Base-by-base conservation (phyloP, 2,329 filamentous ascomycete genomes). In the Tolypocladium endophyticum region DNA sequence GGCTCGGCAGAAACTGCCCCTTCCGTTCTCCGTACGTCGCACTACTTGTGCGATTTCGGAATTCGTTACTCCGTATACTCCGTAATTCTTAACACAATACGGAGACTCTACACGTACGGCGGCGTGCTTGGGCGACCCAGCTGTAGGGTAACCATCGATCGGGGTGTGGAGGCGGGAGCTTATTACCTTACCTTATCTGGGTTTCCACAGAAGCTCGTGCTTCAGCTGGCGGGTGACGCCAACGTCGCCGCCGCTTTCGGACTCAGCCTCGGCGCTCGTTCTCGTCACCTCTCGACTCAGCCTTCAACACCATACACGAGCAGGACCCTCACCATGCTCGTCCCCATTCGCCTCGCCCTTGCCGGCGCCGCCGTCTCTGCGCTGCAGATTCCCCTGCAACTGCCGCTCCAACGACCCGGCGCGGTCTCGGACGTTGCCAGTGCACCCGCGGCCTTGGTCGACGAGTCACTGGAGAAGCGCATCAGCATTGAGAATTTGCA, bases 401-500 rank as follows among this genome's bases (percentile, higher is more conserved):
- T n/a, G 16, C 55, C 54, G 8, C 11, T 35, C 28, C 39, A 56
- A 18, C 55, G 14, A 41, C 41, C 53, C 8, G 41, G 36, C 23
- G 18, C 18, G 11, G 16, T 28, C 36, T 47, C 55, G 28, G 30
- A 57, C 23, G 28, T 20, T 12, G 43, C 18, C 4, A n/a, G 18
- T n/a, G 35, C 35, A 57, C 38, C 16, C 52, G 23, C 30, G 12
- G 7, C 76, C 1, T 61, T 83, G 58, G 73, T 87, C 55, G 79
- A 80, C 55, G 74, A 83, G 67, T 71, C 73, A 18, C 76, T 88
- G 2, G 83, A 88, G 71, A 74, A 72, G 20, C 75, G 74, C 61
- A 87, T 90, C 71, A 77, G 74, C 23, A 71, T 73, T 47, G 73
- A 81, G 23, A 82, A 80, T 30, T 80, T 90, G 8, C 71, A 86